Evolutionary conservation across 2,329 filamentous ascomycete species (phyloP).

Genomic region (Scedosporium boydii): DNA sequence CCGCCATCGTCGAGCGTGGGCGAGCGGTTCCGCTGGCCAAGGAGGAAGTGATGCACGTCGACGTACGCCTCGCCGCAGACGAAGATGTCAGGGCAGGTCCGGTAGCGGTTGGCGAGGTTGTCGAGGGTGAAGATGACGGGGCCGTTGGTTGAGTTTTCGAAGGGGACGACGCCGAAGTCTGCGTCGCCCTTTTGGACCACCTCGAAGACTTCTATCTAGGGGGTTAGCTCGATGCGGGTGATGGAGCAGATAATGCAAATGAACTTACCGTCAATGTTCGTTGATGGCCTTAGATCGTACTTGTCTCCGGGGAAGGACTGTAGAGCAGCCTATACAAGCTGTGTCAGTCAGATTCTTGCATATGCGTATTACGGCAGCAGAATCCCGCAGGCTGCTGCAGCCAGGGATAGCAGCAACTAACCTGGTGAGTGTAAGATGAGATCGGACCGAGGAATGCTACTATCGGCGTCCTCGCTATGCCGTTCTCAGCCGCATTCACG

Average conservation of each 20-base stretch:
- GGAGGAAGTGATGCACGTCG: constrained; percentile 77
- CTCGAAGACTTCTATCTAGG: constrained; percentile 61
- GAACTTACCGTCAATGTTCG: constrained; percentile 39
- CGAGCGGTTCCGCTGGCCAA: constrained; percentile 40
- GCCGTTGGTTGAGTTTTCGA: constrained; percentile 95
- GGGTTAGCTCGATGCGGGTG: neutral
- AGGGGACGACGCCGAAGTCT: constrained; percentile 74
- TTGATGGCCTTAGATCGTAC: constrained; percentile 39
- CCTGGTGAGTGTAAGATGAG: constrained; percentile 43
- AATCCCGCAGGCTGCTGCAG: neutral
- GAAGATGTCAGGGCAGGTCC: constrained; percentile 54
- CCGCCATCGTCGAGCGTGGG: constrained; percentile 16
- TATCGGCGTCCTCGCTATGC: constrained; percentile 16
- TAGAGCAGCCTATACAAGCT: constrained; percentile 28
- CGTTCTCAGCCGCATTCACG: neutral
- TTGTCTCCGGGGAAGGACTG: constrained; percentile 36
- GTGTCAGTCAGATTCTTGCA: neutral
- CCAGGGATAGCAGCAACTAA: constrained; percentile 15
- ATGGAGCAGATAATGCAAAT: neutral
- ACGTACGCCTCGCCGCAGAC: constrained; percentile 82
- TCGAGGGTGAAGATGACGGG: constrained; percentile 85
- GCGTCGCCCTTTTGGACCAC: constrained; percentile 59
- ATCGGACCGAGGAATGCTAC: constrained; percentile 41
- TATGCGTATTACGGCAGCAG: neutral
- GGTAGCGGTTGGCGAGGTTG: constrained; percentile 67